Evolutionary conservation across 2,329 filamentous ascomycete genomes (phyloP).

Genomic region (Aspergillus chevalieri): DNA sequence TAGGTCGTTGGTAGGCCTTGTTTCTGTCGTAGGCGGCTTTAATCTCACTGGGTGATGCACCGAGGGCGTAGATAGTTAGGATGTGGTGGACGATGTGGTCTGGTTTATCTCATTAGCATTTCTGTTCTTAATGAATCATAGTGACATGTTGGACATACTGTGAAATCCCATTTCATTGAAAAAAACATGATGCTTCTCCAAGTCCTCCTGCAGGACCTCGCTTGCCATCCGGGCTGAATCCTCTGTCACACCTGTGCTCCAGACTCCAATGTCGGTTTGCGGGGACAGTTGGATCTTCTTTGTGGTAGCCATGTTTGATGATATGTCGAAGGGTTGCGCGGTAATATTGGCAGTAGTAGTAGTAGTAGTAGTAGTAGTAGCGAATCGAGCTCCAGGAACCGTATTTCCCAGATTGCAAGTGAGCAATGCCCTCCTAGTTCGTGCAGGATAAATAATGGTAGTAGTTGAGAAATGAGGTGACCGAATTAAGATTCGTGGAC

Average conservation of each 20-base stretch:
- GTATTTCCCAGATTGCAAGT: neutral
- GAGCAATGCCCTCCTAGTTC: neutral
- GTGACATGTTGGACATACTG: constrained; percentile 31
- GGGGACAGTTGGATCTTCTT: constrained; percentile 40
- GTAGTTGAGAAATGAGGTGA: neutral
- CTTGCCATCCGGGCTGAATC: constrained; percentile 59
- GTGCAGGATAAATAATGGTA: neutral
- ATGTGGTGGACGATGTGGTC: constrained; percentile 76
- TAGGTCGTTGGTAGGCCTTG: constrained; percentile 58
- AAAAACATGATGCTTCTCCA: constrained; percentile 68
- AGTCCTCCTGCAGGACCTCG: constrained; percentile 68
- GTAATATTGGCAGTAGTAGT: neutral
- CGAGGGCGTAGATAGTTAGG: constrained; percentile 69
- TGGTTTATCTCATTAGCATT: constrained; percentile 12
- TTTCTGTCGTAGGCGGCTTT: constrained; percentile 61
- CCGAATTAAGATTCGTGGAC: neutral
- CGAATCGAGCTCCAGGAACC: neutral
- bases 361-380: neutral
- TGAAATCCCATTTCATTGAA: constrained; percentile 73
- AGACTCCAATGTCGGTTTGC: constrained; percentile 40
- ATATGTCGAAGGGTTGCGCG: neutral
- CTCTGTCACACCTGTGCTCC: constrained; percentile 42
- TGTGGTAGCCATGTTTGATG: constrained; percentile 43
- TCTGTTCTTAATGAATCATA: neutral
- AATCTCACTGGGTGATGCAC: constrained; percentile 56